phyloP scores from a whole-genome alignment of 2,329 filamentous ascomycete species.

The Oidium heveae region DNA sequence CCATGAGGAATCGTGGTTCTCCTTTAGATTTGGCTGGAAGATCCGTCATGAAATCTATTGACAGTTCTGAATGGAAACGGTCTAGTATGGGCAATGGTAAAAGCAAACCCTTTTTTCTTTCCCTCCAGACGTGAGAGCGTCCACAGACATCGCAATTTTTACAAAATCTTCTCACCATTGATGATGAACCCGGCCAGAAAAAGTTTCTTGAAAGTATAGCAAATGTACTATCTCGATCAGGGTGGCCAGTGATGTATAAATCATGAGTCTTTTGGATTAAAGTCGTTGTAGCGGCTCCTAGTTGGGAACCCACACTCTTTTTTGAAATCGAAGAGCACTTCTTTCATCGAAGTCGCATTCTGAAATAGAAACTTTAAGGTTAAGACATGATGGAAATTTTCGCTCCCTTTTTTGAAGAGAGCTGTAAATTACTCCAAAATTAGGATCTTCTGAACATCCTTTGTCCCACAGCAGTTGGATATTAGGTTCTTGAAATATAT shows the following conservation, averaged over 20 bases:
- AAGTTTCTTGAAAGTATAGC: neutral
- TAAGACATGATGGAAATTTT: too few relatives aligned
- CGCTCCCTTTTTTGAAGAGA: too few relatives aligned
- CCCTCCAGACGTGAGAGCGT: neutral
- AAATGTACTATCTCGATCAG: neutral
- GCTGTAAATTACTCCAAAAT: too few relatives aligned
- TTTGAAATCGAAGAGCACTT: too few relatives aligned
- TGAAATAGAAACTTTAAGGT: too few relatives aligned
- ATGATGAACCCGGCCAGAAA: too few relatives aligned
- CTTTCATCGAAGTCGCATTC: too few relatives aligned
- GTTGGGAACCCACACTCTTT: too few relatives aligned
- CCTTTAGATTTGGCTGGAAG: neutral
- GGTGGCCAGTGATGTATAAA: neutral
- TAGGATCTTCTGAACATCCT: neutral
- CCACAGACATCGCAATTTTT: neutral
- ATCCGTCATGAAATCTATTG: neutral
- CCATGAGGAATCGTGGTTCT: neutral
- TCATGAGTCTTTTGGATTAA: too few relatives aligned
- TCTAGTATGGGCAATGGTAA: neutral
- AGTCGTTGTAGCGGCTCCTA: too few relatives aligned
- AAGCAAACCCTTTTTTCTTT: neutral
- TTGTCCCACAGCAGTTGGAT: neutral
- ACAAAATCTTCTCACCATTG: too few relatives aligned
- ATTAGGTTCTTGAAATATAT: neutral
- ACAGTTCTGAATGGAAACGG: neutral